phyloP scores from a whole-genome alignment of 2,329 filamentous ascomycete genomes.

The Diaporthe nobilis region DNA sequence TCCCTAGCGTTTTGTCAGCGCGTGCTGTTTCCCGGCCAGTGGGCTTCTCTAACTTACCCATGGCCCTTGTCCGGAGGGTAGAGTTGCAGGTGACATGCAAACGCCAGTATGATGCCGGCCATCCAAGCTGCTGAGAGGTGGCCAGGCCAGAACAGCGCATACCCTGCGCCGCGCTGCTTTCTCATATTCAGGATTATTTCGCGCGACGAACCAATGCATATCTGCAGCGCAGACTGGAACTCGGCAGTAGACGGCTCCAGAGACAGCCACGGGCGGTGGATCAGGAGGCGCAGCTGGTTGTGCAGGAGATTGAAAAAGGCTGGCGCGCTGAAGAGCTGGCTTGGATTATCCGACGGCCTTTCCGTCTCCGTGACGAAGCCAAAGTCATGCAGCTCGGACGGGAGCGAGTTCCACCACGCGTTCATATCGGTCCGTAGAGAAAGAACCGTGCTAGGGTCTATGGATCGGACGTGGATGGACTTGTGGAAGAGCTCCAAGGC shows the following conservation, averaged over 20 bases:
- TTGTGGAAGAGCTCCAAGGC: not conserved
- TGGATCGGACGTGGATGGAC: not conserved
- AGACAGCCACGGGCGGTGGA: not conserved
- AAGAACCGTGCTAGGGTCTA: not conserved
- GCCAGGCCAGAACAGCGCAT: not conserved
- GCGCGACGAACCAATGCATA: not conserved
- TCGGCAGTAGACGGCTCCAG: not conserved
- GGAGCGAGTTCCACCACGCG: slow-evolving; percentile 3
- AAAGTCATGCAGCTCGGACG: not conserved
- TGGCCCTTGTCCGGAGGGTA: not conserved
- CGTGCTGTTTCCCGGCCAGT: not conserved
- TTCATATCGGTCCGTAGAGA: not conserved
- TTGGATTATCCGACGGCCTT: not conserved
- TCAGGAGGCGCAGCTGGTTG: not conserved
- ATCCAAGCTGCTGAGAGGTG: not conserved
- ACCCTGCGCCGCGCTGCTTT: not conserved
- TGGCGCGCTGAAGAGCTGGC: slow-evolving; percentile 1
- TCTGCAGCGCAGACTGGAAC: not conserved
- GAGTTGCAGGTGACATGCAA: not conserved
- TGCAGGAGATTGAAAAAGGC: not conserved
- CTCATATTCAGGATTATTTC: not conserved
- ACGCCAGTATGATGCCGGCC: not conserved
- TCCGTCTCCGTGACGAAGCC: not conserved
- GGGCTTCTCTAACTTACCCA: not conserved
- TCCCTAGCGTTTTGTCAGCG: not conserved